Percentiles rank a stretch among this genome's conserved stretches.
phyloP scores from a whole-genome alignment of 1,284 basidiomycete species.

The Filobasidium uniguttulatum region DNA sequence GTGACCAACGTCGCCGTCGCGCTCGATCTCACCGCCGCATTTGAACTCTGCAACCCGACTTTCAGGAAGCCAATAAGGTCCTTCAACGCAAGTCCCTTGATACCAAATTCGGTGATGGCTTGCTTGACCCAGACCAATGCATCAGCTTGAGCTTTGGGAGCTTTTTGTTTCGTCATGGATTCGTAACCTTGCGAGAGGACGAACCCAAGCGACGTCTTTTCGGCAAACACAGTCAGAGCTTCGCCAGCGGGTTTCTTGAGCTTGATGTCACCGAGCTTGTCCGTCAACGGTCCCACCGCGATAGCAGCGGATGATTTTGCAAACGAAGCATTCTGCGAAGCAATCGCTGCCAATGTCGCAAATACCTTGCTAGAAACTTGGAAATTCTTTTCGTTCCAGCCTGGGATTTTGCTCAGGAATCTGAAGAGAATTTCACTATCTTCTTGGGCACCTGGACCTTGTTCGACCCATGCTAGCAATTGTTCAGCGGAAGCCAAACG shows the following conservation, averaged over 20 bases:
- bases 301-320: conserved; percentile 73
- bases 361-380: conserved; percentile 87
- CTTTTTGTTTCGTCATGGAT: conserved; percentile 81
- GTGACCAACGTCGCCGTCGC: conserved; percentile 92
- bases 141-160: conserved; percentile 92
- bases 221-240: conserved; percentile 63
- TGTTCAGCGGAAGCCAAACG: conserved; percentile 76
- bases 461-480: conserved; percentile 68
- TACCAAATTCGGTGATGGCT: conserved; percentile 83
- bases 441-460: conserved; percentile 45
- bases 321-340: conserved; percentile 68
- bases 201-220: conserved; percentile 88
- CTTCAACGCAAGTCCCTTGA: conserved; percentile 68
- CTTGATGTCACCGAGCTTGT: conserved; percentile 94
- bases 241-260: conserved; percentile 96
- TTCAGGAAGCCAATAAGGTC: conserved; percentile 85
- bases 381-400: conserved; percentile 97
- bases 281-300: conserved; percentile 68
- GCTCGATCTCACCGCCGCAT: conserved; percentile 81
- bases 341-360: conserved; percentile 56
- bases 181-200: conserved; percentile 94
- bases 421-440: conserved; percentile 85
- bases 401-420: conserved; percentile 76
- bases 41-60: conserved; percentile 75
- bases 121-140: conserved; percentile 79